Conservation (phyloP, 2,329 filamentous ascomycete genomes). For the Neophaeococcomyces aloes region DNA sequence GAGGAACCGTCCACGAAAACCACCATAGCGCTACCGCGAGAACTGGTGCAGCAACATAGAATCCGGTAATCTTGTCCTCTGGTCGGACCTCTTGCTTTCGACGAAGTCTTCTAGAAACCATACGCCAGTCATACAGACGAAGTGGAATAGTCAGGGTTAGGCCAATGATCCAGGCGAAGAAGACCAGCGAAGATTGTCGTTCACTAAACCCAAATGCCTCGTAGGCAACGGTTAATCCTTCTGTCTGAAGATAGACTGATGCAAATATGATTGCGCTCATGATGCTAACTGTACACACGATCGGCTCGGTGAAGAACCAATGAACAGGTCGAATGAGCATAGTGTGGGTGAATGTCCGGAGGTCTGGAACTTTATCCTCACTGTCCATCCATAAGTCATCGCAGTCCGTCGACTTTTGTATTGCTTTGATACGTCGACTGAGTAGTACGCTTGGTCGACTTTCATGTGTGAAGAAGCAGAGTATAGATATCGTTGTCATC, state of each 20-base stretch:
- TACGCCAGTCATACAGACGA: slow-evolving; percentile 33
- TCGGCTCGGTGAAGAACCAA: slow-evolving; percentile 37
- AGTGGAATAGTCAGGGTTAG: slow-evolving; percentile 34
- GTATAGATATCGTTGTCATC: not conserved
- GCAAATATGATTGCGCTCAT: slow-evolving; percentile 36
- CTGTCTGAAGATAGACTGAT: slow-evolving; percentile 41
- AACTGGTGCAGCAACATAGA: slow-evolving; percentile 35
- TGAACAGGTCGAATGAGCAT: slow-evolving; percentile 32
- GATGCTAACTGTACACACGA: slow-evolving; percentile 35
- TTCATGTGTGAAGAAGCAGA: too few relatives aligned
- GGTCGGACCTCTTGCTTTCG: slow-evolving; percentile 25
- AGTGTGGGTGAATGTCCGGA: slow-evolving; percentile 29
- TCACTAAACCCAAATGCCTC: slow-evolving; percentile 25
- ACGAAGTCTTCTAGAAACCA: slow-evolving; percentile 20
- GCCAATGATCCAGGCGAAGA: slow-evolving; percentile 33
- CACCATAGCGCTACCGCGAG: slow-evolving; percentile 37
- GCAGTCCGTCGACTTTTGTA: too few relatives aligned
- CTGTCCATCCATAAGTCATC: slow-evolving; percentile 25
- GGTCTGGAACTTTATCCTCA: slow-evolving; percentile 31
- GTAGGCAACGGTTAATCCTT: slow-evolving; percentile 29
- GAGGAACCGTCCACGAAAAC: slow-evolving; percentile 40
- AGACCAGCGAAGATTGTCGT: slow-evolving; percentile 30
- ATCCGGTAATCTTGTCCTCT: slow-evolving; percentile 41
- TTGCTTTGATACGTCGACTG: too few relatives aligned
- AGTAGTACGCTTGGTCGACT: too few relatives aligned